phyloP scores from a whole-genome alignment of 768 basidiomycete genomes.

The Tulasnella sp. region DNA sequence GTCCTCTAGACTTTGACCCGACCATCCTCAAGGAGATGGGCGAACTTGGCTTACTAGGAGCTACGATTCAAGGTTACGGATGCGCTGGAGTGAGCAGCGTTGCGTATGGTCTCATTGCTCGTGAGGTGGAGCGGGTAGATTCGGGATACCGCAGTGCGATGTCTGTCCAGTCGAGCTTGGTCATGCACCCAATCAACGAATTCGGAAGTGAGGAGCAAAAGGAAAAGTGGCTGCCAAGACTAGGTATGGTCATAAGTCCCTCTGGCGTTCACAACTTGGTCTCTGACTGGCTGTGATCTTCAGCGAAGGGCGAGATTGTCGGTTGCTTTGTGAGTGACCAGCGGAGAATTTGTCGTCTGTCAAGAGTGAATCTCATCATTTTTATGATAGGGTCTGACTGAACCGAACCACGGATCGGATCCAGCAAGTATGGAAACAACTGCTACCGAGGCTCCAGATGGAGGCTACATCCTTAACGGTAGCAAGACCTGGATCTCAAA shows the following conservation, averaged over 20 bases:
- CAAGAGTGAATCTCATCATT: not conserved
- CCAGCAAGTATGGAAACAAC: conserved; percentile 97
- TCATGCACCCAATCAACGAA: conserved; percentile 90
- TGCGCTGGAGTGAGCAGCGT: conserved; percentile 90
- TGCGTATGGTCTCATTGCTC: conserved; percentile 88
- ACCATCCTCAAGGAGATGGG: conserved; percentile 87
- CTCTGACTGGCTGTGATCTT: not conserved
- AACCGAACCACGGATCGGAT: conserved; percentile 96
- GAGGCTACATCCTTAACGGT: conserved; percentile 81
- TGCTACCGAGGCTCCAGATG: conserved; percentile 70
- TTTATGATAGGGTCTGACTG: conserved; percentile 72
- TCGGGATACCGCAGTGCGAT: conserved; percentile 94
- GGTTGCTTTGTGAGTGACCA: conserved; percentile 81
- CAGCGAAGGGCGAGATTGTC: conserved; percentile 78
- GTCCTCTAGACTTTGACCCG: conserved; percentile 63
- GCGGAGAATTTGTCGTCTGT: not conserved
- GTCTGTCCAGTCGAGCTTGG: conserved; percentile 92
- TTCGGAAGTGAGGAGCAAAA: conserved; percentile 89
- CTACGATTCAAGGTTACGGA: conserved; percentile 89
- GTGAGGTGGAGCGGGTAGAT: conserved; percentile 95
- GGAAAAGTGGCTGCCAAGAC: conserved; percentile 79
- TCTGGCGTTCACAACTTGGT: not conserved
- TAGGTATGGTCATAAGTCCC: conserved; percentile 47
- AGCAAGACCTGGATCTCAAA: conserved; percentile 99
- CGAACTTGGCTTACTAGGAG: conserved; percentile 79